Evolutionary conservation across 345 rosid species (phyloP).

Genomic region (Populus davidiana): DNA sequence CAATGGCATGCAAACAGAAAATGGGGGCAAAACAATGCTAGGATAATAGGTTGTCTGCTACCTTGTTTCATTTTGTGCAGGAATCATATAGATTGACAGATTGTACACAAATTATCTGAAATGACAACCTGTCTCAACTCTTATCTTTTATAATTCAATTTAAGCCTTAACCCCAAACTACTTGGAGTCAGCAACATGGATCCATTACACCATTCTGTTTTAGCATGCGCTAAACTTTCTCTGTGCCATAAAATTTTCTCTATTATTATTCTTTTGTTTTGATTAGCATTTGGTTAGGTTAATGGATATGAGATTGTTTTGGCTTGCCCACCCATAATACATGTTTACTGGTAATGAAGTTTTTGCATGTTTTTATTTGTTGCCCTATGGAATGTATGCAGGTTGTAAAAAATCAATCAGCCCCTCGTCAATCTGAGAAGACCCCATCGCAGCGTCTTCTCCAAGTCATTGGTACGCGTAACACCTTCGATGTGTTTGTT

Average conservation of each 20-base stretch:
- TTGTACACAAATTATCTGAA: neutral
- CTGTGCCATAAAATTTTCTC: neutral
- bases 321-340: neutral
- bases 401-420: conserved; percentile 62
- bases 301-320: neutral
- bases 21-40: neutral
- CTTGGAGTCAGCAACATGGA: neutral
- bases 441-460: conserved; percentile 67
- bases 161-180: neutral
- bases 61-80: neutral
- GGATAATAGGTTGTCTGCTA: neutral
- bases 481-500: neutral
- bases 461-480: conserved; percentile 76
- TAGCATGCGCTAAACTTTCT: neutral
- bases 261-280: neutral
- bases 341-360: neutral
- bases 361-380: conserved; percentile 13
- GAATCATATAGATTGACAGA: neutral
- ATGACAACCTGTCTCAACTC: neutral
- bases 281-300: neutral
- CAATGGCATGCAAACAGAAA: neutral
- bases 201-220: neutral
- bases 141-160: neutral
- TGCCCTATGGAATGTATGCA: conserved; percentile 26
- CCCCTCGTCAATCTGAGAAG: conserved; percentile 57